phyloP scores from a whole-genome alignment of 2,329 filamentous ascomycete species.

The Furcasterigmium sp. region DNA sequence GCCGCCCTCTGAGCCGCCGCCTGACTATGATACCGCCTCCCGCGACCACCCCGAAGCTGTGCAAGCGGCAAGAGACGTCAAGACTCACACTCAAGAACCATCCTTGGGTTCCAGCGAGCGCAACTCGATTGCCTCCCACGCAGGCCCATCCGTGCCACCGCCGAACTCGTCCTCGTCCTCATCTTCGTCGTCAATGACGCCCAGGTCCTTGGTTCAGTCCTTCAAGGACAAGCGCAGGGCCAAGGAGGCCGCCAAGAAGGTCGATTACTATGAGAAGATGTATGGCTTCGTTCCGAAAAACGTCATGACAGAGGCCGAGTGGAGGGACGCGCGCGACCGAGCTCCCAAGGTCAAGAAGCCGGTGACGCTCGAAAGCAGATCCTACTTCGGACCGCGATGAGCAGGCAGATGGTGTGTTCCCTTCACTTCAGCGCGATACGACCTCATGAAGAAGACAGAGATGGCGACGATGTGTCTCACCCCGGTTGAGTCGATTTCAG shows the following conservation, averaged over 20 bases:
- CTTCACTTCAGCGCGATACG: too few species aligned
- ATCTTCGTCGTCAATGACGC: not conserved
- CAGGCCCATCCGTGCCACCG: not conserved
- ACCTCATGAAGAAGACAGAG: too few species aligned
- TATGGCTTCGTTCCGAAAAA: conserved; percentile 15
- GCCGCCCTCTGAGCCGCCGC: too few species aligned
- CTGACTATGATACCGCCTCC: too few species aligned
- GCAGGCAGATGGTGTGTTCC: too few species aligned
- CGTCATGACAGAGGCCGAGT: conserved; percentile 12
- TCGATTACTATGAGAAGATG: conserved; percentile 12
- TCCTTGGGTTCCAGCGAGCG: too few species aligned
- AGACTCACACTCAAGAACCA: not conserved
- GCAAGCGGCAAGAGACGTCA: too few species aligned
- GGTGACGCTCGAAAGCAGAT: not conserved
- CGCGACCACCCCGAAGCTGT: too few species aligned
- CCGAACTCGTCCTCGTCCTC: not conserved
- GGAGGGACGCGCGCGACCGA: conserved; percentile 5
- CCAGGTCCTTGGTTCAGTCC: not conserved
- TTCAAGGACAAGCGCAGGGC: conserved; percentile 5
- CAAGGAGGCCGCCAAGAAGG: conserved; percentile 6
- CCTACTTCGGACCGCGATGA: too few species aligned
- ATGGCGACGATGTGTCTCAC: too few species aligned
- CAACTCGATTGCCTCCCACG: too few species aligned
- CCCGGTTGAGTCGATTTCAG: too few species aligned
- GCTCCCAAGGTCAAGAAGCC: conserved; percentile 8